Base-by-base conservation (phyloP, 2,329 filamentous ascomycete species). In the Parastagonospora avenae region DNA sequence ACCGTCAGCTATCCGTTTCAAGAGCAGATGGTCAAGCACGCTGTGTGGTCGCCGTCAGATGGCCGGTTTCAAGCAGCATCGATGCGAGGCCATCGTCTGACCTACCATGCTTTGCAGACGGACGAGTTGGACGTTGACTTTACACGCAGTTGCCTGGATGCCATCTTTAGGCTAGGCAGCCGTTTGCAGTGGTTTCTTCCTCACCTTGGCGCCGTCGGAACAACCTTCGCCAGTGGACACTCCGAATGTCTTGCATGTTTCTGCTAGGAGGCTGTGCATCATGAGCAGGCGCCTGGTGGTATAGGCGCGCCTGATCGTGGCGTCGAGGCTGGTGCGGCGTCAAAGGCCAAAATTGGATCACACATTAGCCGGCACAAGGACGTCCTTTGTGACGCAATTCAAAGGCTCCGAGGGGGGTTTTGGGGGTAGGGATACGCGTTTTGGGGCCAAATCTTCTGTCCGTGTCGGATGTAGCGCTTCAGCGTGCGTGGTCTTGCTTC, bases 301-400 rank as follows among this genome's bases (percentile, higher is more conserved):
- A 24, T 24, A 24, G 11, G 27, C 12, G 24, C 24, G 43, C 43
- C 33, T 38, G 4, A 46, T 39, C 28, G 43, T 46, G 43, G 43
- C 43, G 43, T 30, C 24, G 43, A 27, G 43, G 43, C 43, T 39
- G 43, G 33, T 46, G 43, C 27, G 33, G 43, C 35, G 35, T 37
- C 14, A n/a, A 24, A 8, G 35, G 35, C 35, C 35, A n/a, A 16
- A 37, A 16, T 14, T 16, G 14, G 35, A 16, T 16, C 35, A 14
- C 2, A 16, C 14, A 37, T 16, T 37, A 37, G 35, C 35, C 35
- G 35, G 35, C n/a, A 24, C 3, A 24, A 3, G 19, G 3, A 3
- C 19, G 5, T 24, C 19, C 19, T 24, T 24, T 24, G 19, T 24
- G 19, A 24, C 19, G 19, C 19, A 24, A 24, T 24, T 5, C 19